These are phyloP conservation scores for Celoporthe dispersa DNA, from an alignment of 2,329 filamentous ascomycete species.

Conservation along the genomic window DNA sequence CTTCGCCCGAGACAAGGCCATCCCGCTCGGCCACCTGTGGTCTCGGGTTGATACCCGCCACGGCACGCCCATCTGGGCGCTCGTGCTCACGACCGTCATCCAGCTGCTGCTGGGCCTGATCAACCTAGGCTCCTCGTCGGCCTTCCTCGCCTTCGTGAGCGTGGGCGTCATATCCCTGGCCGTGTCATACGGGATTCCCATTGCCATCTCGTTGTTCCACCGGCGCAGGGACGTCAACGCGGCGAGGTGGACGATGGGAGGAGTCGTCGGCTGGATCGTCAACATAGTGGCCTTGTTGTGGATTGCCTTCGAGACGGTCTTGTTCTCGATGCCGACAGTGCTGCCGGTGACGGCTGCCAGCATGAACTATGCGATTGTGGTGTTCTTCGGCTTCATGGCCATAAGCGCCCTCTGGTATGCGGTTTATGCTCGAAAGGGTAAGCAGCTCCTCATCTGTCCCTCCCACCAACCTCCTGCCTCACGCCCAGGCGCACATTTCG, in stretches of 20 bases:
- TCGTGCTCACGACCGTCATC: constrained; percentile 58
- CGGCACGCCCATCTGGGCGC: constrained; percentile 59
- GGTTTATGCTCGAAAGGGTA: constrained; percentile 55
- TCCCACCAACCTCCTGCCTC: no score
- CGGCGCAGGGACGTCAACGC: constrained; percentile 50
- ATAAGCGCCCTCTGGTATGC: constrained; percentile 55
- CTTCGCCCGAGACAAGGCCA: constrained; percentile 63
- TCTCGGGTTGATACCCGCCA: constrained; percentile 55
- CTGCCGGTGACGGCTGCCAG: constrained; percentile 50
- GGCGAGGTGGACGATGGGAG: constrained; percentile 54
- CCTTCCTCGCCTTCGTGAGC: constrained; percentile 60
- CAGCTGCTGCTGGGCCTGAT: constrained; percentile 60
- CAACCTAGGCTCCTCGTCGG: constrained; percentile 61
- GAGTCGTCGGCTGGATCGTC: constrained; percentile 45
- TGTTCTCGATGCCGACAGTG: constrained; percentile 58
- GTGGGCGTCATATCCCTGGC: constrained; percentile 62
- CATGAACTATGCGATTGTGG: constrained; percentile 63
- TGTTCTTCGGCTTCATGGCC: constrained; percentile 56
- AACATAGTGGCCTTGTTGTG: constrained; percentile 53
- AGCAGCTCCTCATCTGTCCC: constrained; percentile 30
- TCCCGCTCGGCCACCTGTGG: constrained; percentile 56
- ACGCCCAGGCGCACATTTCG: background rate
- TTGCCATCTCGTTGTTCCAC: constrained; percentile 53
- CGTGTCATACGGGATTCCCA: constrained; percentile 60
- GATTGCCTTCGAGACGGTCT: constrained; percentile 56